Evolutionary conservation across 2,329 filamentous ascomycete species (phyloP).

Genomic region (Pseudonectria foliicola): DNA sequence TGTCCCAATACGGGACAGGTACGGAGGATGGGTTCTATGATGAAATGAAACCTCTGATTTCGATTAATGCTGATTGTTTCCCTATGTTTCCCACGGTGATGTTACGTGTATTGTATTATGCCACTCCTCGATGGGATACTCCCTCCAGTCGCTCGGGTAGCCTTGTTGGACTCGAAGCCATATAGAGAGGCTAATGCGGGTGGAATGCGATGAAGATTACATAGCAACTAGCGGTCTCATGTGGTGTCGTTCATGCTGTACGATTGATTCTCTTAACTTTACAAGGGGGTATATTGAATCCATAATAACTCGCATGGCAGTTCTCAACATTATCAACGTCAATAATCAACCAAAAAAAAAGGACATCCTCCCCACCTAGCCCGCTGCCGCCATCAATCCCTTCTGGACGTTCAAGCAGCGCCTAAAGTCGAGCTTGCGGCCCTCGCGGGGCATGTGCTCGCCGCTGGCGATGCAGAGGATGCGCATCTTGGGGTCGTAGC

Average conservation of each 20-base stretch:
- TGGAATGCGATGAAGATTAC: too few species aligned
- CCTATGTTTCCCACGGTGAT: constrained; percentile 1
- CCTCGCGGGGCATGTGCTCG: constrained; percentile 57
- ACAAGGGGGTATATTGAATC: too few species aligned
- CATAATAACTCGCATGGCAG: too few species aligned
- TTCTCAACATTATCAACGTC: background rate
- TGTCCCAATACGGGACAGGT: constrained; percentile 7
- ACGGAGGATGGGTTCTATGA: constrained; percentile 18
- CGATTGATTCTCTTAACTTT: too few species aligned
- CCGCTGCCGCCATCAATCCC: constrained; percentile 29
- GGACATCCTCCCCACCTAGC: constrained; percentile 2
- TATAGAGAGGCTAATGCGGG: too few species aligned
- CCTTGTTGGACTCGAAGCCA: too few species aligned
- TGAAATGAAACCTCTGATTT: constrained; percentile 21
- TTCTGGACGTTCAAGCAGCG: constrained; percentile 39
- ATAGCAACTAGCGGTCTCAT: too few species aligned
- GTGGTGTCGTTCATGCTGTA: too few species aligned
- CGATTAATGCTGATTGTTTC: constrained; percentile 10
- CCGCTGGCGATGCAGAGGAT: constrained; percentile 91
- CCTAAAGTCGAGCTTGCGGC: constrained; percentile 42
- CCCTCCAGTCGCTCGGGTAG: too few species aligned
- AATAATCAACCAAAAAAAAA: background rate
- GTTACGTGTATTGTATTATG: background rate
- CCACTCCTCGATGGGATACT: too few species aligned
- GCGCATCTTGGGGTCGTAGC: constrained; percentile 86